Conservation (phyloP, 805 yeast genomes). For the Sungouiella blattae region DNA sequence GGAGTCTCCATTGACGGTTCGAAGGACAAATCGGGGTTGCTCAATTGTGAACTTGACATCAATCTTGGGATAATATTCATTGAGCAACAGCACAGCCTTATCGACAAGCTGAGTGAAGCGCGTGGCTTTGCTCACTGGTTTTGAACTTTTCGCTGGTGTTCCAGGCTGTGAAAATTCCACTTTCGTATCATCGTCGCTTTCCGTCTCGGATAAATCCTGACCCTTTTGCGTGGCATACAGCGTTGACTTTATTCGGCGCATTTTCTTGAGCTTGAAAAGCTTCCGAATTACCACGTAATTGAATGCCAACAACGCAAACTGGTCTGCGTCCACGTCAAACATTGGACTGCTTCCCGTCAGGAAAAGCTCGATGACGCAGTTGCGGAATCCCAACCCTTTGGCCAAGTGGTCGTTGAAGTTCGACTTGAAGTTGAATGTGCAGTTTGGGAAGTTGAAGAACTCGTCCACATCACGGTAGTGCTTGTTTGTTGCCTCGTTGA, state of each 20-base stretch:
- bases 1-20: slow-evolving; percentile 16
- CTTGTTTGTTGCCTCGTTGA: slow-evolving; percentile 1
- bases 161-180: not conserved
- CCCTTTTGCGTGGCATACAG: not conserved
- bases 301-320: slow-evolving; percentile 30
- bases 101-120: slow-evolving; percentile 3
- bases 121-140: not conserved
- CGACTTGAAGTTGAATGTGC: slow-evolving; percentile 31
- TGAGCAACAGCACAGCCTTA: slow-evolving; percentile 3
- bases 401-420: slow-evolving; percentile 32
- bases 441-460: slow-evolving; percentile 33
- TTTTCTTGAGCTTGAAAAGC: not conserved
- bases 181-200: slow-evolving; percentile 9
- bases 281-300: slow-evolving; percentile 22
- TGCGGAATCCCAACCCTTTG: slow-evolving; percentile 33
- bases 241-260: not conserved
- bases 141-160: not conserved
- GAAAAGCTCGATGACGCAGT: slow-evolving; percentile 35
- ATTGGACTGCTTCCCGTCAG: slow-evolving; percentile 37
- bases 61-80: slow-evolving; percentile 11
- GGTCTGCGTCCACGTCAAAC: slow-evolving; percentile 32
- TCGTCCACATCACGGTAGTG: slow-evolving; percentile 16
- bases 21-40: slow-evolving; percentile 18
- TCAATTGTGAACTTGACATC: slow-evolving; percentile 14
- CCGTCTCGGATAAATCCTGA: not conserved